Percentiles rank a stretch among this genome's conserved stretches.
These are phyloP conservation scores for Chaetomium cochliodes DNA, from an alignment of 495 filamentous ascomycete genomes.

Conservation along the genomic window DNA sequence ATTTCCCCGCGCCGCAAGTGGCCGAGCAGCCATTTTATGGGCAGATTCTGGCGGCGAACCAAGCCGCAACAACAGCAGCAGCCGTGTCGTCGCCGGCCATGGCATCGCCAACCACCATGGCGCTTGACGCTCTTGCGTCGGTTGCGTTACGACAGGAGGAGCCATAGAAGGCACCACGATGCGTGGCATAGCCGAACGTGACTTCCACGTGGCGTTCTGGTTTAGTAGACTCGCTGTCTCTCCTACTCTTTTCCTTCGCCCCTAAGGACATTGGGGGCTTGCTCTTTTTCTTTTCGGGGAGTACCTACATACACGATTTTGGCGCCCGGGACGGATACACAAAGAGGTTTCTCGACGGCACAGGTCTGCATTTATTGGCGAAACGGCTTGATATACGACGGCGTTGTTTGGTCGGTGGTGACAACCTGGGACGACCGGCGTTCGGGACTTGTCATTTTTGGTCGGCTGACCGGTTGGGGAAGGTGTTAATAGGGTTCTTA, in stretches of 20 bases:
- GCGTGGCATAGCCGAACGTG: slow-evolving; percentile 3
- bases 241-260: background rate
- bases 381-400: background rate
- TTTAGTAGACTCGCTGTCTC: background rate
- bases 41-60: too few relatives aligned
- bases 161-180: slow-evolving; percentile 16
- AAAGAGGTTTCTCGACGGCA: background rate
- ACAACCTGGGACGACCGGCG: background rate
- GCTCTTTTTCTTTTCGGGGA: slow-evolving; percentile 2
- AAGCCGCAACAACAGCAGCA: too few relatives aligned
- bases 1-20: too few relatives aligned
- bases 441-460: background rate
- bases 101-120: background rate
- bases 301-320: background rate
- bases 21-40: too few relatives aligned
- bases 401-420: background rate
- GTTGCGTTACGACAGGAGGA: slow-evolving; percentile 43
- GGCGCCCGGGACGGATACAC: background rate
- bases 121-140: slow-evolving; percentile 44
- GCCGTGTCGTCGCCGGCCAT: too few relatives aligned
- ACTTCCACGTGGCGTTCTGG: background rate
- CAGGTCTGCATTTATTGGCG: too few relatives aligned
- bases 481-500: slow-evolving; percentile 5
- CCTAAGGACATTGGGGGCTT: background rate
- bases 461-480: background rate